Evolutionary conservation across 2,329 filamentous ascomycete genomes (phyloP), one percentile per base, ranked within the genome.

Genomic region (Pseudopyricularia javanii): DNA sequence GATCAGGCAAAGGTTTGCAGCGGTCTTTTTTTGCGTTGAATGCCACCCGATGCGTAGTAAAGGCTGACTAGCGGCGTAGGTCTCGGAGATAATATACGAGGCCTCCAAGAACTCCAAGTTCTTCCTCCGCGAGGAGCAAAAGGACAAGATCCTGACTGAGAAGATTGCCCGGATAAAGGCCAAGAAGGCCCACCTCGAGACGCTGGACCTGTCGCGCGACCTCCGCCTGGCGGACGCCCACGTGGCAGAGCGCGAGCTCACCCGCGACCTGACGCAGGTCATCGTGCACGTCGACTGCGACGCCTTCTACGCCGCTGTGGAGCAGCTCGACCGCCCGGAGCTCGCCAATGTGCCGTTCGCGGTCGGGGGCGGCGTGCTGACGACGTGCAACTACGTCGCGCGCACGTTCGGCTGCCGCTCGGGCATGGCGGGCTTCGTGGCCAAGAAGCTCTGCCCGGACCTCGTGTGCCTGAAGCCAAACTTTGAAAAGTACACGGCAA

Each of bases 261-360:
- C 78, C 1, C 79, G 93, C 48, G 91, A 97, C 62, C 72, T 98
- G 34, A 85, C 83, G 1, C 93, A 97, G 65, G 74, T 81, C 54
- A 80, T 97, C 24, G 85, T 97, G 1, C 93, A 98, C 64, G 79
- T 97, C 49, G 93, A 98, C 66, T 97, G 93, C 68, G 93, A 98
- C 71, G 93, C 93, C 15, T 98, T 98, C 68, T 98, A 93, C 63
- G 93, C 93, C 1, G 89, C 93, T 0, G 93, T 97, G 1, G 93
- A 97, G 66, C 88, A 84, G 59, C 76, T 91, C 3, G 85, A 88
- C 61, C 78, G 85, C 1, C 93, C 91, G 0, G 91, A 95, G 63
- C 75, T 98, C 47, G 87, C 86, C 55, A 75, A 90, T 37, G 73
- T 95, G 0, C 93, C 93, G 0, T 96, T 98, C 70, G 90, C 91